Percentiles rank a stretch among this genome's conserved stretches.
Conservation (phyloP, 805 yeast species). For the Yamadazyma scolyti region DNA sequence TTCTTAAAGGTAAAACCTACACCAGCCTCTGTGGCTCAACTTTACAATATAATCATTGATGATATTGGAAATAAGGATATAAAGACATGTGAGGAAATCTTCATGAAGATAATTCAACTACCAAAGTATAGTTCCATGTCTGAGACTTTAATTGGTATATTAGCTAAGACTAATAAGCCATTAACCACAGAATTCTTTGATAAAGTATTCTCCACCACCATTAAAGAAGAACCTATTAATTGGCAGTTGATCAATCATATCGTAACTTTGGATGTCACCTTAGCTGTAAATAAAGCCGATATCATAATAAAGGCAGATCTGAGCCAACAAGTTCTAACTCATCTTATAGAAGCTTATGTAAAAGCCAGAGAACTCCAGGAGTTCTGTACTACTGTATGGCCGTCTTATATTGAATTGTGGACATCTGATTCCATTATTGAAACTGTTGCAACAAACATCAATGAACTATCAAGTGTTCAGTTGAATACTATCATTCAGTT, state of each 20-base stretch:
- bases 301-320: slow-evolving; percentile 1
- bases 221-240: slow-evolving; percentile 20
- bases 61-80: slow-evolving; percentile 30
- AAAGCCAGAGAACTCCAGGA: slow-evolving; percentile 55
- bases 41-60: slow-evolving; percentile 25
- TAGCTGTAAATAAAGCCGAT: slow-evolving; percentile 42
- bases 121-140: slow-evolving; percentile 35
- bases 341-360: slow-evolving; percentile 45
- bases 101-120: slow-evolving; percentile 31
- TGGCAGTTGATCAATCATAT: slow-evolving; percentile 48
- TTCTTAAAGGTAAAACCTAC: slow-evolving; percentile 19
- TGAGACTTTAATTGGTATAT: slow-evolving; percentile 39
- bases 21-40: slow-evolving; percentile 12
- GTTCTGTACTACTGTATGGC: slow-evolving; percentile 48
- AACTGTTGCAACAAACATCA: slow-evolving; percentile 37
- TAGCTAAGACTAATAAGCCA: slow-evolving; percentile 50
- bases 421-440: slow-evolving; percentile 20
- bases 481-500: slow-evolving; percentile 8
- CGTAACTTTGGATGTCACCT: slow-evolving; percentile 52
- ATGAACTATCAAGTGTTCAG: slow-evolving; percentile 47
- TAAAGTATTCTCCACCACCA: slow-evolving; percentile 30
- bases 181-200: slow-evolving; percentile 51
- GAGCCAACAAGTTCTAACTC: slow-evolving; percentile 19
- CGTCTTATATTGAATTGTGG: slow-evolving; percentile 24
- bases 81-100: slow-evolving; percentile 45